Evolutionary conservation across 2,329 filamentous ascomycete genomes (phyloP).

Genomic region (Endoconidiophora laricicola): DNA sequence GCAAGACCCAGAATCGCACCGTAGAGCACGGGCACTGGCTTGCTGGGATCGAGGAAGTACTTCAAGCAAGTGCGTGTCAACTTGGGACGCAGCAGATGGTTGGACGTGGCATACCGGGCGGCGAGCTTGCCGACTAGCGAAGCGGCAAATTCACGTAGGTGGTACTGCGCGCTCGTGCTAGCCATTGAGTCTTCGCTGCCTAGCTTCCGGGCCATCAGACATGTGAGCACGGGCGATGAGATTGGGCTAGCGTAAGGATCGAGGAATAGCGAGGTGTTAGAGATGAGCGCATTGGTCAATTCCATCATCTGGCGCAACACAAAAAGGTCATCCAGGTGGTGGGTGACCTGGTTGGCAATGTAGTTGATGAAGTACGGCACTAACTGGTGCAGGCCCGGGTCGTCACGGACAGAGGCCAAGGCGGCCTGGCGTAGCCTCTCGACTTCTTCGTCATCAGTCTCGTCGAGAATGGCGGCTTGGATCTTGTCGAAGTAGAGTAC

Average conservation of each 20-base stretch:
- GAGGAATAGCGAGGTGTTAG: constrained; percentile 63
- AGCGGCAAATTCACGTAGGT: constrained; percentile 69
- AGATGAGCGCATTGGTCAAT: constrained; percentile 66
- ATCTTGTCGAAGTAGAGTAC: constrained; percentile 96
- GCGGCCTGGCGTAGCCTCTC: constrained; percentile 62
- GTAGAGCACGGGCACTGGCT: constrained; percentile 71
- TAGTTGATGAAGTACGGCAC: constrained; percentile 95
- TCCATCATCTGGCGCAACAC: constrained; percentile 85
- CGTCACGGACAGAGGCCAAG: constrained; percentile 67
- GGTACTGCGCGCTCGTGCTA: constrained; percentile 48
- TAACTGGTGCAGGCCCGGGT: constrained; percentile 87
- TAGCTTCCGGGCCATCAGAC: constrained; percentile 62
- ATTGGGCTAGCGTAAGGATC: constrained; percentile 47
- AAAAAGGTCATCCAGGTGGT: constrained; percentile 80
- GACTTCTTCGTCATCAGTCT: constrained; percentile 64
- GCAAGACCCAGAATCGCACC: constrained; percentile 71
- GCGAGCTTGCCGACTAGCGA: constrained; percentile 67
- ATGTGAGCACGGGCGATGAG: constrained; percentile 78
- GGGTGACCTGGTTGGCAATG: constrained; percentile 88
- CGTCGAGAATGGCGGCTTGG: constrained; percentile 72
- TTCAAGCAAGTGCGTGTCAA: constrained; percentile 88
- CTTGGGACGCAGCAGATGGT: constrained; percentile 68
- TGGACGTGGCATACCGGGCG: constrained; percentile 63
- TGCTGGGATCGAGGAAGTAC: constrained; percentile 73
- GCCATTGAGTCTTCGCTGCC: constrained; percentile 41